Evolutionary conservation across 805 yeast genomes (phyloP).

Genomic region (Wickerhamomyces queroliae): DNA sequence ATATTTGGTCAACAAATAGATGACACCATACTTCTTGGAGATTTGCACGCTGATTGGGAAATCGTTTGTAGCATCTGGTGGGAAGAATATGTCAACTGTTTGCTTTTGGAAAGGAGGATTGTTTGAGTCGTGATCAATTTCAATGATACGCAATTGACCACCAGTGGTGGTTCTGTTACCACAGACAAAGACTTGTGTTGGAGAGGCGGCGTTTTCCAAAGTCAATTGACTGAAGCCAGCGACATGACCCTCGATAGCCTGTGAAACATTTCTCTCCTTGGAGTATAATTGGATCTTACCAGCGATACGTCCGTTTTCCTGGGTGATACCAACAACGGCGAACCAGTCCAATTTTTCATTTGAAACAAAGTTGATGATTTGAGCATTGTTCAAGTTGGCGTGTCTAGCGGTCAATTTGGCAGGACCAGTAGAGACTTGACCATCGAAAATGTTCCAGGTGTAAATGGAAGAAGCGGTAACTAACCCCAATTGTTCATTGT

Average conservation of each 20-base stretch:
- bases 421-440: conserved; percentile 75
- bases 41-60: conserved; percentile 93
- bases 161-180: conserved; percentile 80
- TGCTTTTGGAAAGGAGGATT: conserved; percentile 87
- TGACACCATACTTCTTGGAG: conserved; percentile 78
- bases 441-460: conserved; percentile 81
- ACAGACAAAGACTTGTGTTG: conserved; percentile 83
- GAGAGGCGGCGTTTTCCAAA: conserved; percentile 62
- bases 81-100: conserved; percentile 89
- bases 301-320: conserved; percentile 88
- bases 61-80: conserved; percentile 93
- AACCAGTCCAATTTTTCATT: conserved; percentile 85
- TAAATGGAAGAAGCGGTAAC: conserved; percentile 73
- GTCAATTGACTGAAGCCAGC: conserved; percentile 78
- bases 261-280: conserved; percentile 85
- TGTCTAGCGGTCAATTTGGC: conserved; percentile 77
- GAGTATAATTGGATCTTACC: conserved; percentile 95
- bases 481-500: conserved; percentile 67
- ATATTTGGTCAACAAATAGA: conserved; percentile 87
- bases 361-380: conserved; percentile 84
- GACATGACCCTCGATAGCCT: conserved; percentile 97
- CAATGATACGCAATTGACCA: conserved; percentile 85
- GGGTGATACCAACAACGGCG: conserved; percentile 92
- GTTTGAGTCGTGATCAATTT: conserved; percentile 88
- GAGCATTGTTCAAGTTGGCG: conserved; percentile 68